Evolutionary conservation across 163 green algal species (phyloP).

Genomic region (Chlamydomonas reinhardtii): DNA sequence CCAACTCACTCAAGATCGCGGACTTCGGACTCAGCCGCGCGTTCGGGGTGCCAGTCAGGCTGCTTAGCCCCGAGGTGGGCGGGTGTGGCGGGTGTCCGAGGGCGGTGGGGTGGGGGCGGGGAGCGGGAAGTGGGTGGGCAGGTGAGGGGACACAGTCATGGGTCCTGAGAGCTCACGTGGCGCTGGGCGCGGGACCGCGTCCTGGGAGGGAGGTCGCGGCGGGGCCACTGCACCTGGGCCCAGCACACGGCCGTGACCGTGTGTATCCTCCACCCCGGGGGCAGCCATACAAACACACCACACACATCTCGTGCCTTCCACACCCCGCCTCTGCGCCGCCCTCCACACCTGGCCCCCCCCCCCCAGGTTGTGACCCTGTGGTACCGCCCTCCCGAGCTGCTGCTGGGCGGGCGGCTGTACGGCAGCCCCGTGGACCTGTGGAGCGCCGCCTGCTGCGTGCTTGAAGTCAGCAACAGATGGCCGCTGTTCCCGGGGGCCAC

Average conservation of each 20-base stretch:
- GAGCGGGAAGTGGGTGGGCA: background rate
- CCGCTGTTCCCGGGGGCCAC: constrained; percentile 95
- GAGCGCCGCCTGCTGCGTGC: constrained; percentile 97
- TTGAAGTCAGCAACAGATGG: constrained; percentile 91
- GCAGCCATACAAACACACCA: background rate
- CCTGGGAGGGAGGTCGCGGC: no score
- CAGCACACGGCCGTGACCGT: no score
- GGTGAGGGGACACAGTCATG: background rate
- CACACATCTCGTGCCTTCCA: no score
- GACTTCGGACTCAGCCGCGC: constrained; percentile 97
- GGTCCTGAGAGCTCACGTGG: no score
- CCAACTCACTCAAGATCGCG: constrained; percentile 92
- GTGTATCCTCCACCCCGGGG: no score
- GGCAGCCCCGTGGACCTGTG: constrained; percentile 96
- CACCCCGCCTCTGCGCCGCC: no score
- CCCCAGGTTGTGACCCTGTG: constrained; percentile 96
- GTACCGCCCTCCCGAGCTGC: constrained; percentile 97
- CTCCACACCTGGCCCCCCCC: background rate
- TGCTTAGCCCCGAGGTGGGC: constrained; percentile 90
- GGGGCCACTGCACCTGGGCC: no score
- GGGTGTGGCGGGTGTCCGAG: no score
- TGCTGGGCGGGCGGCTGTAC: constrained; percentile 94
- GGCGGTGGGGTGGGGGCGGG: background rate
- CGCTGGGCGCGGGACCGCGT: no score
- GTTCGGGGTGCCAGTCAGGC: constrained; percentile 90